A percentile compares a stretch with the other conserved stretches of the same genome.
Evolutionary conservation across 805 yeast species (phyloP).

Genomic region (Vanderwaltozyma verrucispora): DNA sequence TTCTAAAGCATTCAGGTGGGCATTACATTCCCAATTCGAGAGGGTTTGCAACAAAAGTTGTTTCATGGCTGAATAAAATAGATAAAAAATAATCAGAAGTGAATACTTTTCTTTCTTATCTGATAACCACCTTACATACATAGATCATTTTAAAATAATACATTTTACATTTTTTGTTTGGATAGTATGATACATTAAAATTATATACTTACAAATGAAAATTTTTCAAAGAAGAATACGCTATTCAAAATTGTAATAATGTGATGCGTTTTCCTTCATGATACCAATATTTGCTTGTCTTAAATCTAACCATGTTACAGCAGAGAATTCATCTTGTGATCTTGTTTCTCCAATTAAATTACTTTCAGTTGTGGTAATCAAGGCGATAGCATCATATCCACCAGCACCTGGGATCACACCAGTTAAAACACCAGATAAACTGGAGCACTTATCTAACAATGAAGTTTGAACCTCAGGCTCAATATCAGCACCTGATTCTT

Average conservation of each 20-base stretch:
- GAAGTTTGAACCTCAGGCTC: slow-evolving; percentile 74
- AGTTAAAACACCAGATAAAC: slow-evolving; percentile 67
- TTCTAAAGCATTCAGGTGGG: slow-evolving; percentile 84
- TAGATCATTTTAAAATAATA: background rate
- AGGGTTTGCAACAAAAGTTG: slow-evolving; percentile 28
- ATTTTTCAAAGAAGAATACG: too few species aligned
- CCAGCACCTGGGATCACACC: slow-evolving; percentile 99
- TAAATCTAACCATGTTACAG: slow-evolving; percentile 60
- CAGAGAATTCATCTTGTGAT: slow-evolving; percentile 27
- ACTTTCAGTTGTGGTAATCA: slow-evolving; percentile 46
- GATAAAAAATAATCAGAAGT: background rate
- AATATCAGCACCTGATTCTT: slow-evolving; percentile 66
- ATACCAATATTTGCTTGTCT: slow-evolving; percentile 55
- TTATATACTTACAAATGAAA: too few species aligned
- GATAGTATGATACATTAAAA: too few species aligned
- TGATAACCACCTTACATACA: background rate
- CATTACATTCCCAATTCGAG: slow-evolving; percentile 89
- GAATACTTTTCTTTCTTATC: background rate
- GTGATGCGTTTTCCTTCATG: slow-evolving; percentile 33
- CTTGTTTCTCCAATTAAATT: slow-evolving; percentile 24
- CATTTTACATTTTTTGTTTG: too few species aligned
- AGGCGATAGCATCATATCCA: slow-evolving; percentile 85
- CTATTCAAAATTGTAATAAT: slow-evolving; percentile 16
- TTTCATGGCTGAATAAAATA: slow-evolving; percentile 24
- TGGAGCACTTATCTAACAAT: slow-evolving; percentile 48